A percentile compares a stretch with the other conserved stretches of the same genome.
phyloP scores from a whole-genome alignment of 257 asterid genomes.

The Solanum corneliomulleri region DNA sequence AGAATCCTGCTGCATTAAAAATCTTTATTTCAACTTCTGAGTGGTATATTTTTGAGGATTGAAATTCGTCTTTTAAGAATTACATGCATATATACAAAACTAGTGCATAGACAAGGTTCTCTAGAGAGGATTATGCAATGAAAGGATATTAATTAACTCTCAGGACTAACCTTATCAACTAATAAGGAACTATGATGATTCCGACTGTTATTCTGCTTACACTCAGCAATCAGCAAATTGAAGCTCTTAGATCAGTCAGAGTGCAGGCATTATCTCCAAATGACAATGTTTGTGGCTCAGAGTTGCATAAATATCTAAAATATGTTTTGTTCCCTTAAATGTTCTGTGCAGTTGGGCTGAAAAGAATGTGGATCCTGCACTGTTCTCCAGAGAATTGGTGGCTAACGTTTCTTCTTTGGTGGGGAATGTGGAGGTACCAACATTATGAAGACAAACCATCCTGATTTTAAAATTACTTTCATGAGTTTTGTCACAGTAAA shows the following conservation, averaged over 20 bases:
- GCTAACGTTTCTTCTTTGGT: conserved; percentile 36
- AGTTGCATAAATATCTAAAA: not conserved
- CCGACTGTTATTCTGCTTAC: not conserved
- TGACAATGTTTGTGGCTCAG: not conserved
- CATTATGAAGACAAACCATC: not conserved
- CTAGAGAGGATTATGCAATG: not conserved
- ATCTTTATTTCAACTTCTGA: not conserved
- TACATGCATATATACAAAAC: not conserved
- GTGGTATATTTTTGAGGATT: not conserved
- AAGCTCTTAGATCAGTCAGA: not conserved
- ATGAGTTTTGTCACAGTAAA: not conserved
- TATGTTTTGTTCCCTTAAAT: not conserved
- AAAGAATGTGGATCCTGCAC: conserved; percentile 68
- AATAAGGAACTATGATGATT: not conserved
- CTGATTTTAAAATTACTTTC: not conserved
- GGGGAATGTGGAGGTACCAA: conserved; percentile 59
- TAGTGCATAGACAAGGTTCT: not conserved
- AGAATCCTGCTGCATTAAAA: not conserved
- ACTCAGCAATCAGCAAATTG: not conserved
- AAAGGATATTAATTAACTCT: not conserved
- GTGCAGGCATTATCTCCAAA: not conserved
- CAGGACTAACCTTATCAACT: not conserved
- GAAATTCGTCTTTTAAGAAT: not conserved
- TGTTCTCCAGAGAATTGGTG: conserved; percentile 67
- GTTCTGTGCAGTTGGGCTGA: conserved; percentile 69